These are phyloP conservation scores for Cucurbita argyrosperma DNA, from an alignment of 306 rosid genomes.

Conservation along the genomic window DNA sequence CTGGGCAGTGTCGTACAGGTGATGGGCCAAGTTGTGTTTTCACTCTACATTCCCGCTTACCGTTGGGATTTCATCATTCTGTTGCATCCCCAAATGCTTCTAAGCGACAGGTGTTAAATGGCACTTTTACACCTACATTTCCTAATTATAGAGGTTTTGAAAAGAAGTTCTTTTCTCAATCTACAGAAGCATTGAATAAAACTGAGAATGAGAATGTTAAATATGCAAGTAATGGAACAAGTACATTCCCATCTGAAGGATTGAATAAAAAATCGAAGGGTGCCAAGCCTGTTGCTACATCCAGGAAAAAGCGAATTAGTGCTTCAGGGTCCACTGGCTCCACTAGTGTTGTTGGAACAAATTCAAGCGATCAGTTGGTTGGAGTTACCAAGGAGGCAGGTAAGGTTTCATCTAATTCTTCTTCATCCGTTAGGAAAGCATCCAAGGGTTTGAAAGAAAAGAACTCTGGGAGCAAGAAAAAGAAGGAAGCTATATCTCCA, in stretches of 20 bases:
- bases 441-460: constrained; percentile 22
- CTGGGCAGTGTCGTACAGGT: constrained; percentile 6
- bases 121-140: constrained; percentile 10
- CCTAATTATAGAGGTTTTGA: constrained; percentile 17
- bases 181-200: constrained; percentile 4
- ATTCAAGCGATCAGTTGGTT: constrained; percentile 12
- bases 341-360: constrained; percentile 9
- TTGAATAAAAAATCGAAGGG: constrained; percentile 17
- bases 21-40: constrained; percentile 11
- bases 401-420: constrained; percentile 2
- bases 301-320: constrained; percentile 12
- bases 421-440: constrained; percentile 4
- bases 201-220: constrained; percentile 5
- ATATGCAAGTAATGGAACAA: constrained; percentile 5
- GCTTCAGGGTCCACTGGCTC: constrained; percentile 14
- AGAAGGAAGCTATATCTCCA: constrained; percentile 13
- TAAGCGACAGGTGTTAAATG: constrained; percentile 9
- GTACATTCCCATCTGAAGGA: not conserved
- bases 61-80: constrained; percentile 7
- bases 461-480: constrained; percentile 37
- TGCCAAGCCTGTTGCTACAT: constrained; percentile 18
- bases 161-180: constrained; percentile 37
- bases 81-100: constrained; percentile 14
- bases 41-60: constrained; percentile 1
- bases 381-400: constrained; percentile 13